Evolutionary conservation across 257 asterid genomes (phyloP), one percentile per base, ranked within the genome.

Genomic region (Fraxinus cuspidata): DNA sequence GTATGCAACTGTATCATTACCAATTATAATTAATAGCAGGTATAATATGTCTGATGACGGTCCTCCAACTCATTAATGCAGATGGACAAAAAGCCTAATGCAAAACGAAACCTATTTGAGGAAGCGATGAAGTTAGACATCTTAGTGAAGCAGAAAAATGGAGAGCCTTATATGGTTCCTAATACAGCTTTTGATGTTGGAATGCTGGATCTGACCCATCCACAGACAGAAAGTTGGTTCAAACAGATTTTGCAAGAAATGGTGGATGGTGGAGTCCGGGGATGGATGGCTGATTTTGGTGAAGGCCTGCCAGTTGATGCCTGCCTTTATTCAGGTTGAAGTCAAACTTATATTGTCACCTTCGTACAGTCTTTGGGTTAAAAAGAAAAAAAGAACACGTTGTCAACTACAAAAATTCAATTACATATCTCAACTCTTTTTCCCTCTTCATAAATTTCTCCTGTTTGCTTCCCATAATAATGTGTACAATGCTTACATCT

Each of bases 201-300:
- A 73, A 94, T 94, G 99, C 40, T 92, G 88, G 99, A 94, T 79
- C 80, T 94, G 81, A 94, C 99, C 31, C 92, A 94, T 83, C 98
- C 99, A 23, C 76, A 75, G 38, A 86, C 97, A 34, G 81, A 86
- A 53, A 75, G 72, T 51, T 94, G 98, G 99, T 94, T 92, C 87
- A 94, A 92, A 84, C 96, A 92, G 86, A 85, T 92, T 63, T 72
- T 92, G 84, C 83, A 78, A 72, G 96, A 90, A 84, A 92, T 94
- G 99, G 97, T 92, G 80, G 92, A 89, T 76, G 98, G 89, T 83
- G 99, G 99, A 79, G 98, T 94, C 23, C 44, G 98, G 80, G 99
- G 99, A 60, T 92, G 99, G 99, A 94, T 94, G 99, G 99, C 99
- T 34, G 99, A 94, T 89, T 94, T 94, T 56, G 99, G 99, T 23